A percentile compares a stretch with the other conserved stretches of the same genome.
Conservation (phyloP, 257 asterid genomes). For the Echites panduratus region DNA sequence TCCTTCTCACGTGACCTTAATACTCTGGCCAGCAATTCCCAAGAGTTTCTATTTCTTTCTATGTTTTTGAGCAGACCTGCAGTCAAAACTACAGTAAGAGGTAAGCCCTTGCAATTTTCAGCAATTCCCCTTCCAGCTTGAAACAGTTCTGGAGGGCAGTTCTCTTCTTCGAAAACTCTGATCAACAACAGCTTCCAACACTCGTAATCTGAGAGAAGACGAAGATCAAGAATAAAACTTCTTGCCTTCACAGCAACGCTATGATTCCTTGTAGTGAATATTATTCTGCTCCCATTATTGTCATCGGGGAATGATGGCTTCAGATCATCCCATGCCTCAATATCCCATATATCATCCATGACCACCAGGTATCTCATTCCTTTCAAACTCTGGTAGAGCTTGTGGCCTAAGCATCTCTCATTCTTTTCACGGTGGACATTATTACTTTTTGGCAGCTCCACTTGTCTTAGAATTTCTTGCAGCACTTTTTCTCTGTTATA, state of each 20-base stretch:
- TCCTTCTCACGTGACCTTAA: background rate
- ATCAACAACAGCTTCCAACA: background rate
- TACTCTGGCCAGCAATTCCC: background rate
- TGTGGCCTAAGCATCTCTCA: background rate
- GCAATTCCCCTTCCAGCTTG: background rate
- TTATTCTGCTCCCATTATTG: background rate
- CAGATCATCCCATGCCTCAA: background rate
- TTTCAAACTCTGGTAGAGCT: background rate
- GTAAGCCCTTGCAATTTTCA: slow-evolving; percentile 2
- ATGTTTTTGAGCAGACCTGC: background rate
- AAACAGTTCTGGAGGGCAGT: background rate
- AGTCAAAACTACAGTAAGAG: background rate
- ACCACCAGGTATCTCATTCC: background rate
- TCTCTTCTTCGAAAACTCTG: background rate
- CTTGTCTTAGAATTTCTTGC: background rate
- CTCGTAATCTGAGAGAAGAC: background rate
- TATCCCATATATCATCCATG: slow-evolving; percentile 6
- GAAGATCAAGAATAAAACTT: background rate
- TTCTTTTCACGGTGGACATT: background rate
- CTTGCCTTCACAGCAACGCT: background rate
- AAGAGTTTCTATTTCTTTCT: background rate
- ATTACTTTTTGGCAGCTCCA: background rate
- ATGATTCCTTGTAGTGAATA: background rate
- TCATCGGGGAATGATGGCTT: background rate
- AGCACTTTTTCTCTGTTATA: background rate